Conservation (phyloP, 169 alveolate species). For the Plasmodium gaboni region DNA sequence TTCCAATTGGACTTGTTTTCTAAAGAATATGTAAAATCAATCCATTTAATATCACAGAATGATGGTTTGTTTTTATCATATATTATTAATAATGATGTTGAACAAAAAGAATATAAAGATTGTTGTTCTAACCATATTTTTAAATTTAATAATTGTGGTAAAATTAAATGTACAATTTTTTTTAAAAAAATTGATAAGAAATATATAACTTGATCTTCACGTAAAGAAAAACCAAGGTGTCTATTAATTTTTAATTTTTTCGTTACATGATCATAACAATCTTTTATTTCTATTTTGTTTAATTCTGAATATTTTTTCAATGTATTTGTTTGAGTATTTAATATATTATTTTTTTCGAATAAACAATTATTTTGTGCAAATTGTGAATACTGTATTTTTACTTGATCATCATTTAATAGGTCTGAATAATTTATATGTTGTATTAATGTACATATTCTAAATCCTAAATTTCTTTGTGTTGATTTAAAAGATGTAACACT, state of each 20-base stretch:
- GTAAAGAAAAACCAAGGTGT: constrained; percentile 34
- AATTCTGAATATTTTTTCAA: constrained; percentile 1
- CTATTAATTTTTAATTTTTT: constrained; percentile 39
- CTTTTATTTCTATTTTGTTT: constrained; percentile 8
- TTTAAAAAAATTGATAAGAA: constrained; percentile 29
- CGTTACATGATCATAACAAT: constrained; percentile 37
- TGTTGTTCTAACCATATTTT: constrained; percentile 67
- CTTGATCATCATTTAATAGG: constrained; percentile 20
- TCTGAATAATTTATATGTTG: constrained; percentile 5
- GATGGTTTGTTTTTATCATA: constrained; percentile 50
- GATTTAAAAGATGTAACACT: constrained; percentile 46
- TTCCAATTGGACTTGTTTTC: background rate
- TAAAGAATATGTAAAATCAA: constrained; percentile 68
- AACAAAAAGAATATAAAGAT: constrained; percentile 47
- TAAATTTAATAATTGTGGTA: constrained; percentile 45
- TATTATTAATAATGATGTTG: constrained; percentile 63
- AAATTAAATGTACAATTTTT: constrained; percentile 26
- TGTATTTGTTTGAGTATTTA: background rate
- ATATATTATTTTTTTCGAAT: background rate
- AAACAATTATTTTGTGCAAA: background rate
- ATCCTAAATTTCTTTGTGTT: constrained; percentile 51
- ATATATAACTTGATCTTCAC: constrained; percentile 62
- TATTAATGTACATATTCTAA: constrained; percentile 64
- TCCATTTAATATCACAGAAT: constrained; percentile 66
- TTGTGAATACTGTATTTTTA: constrained; percentile 9